These are phyloP conservation scores for Colletotrichum eleusines DNA, from an alignment of 2,329 filamentous ascomycete species.

Conservation along the genomic window DNA sequence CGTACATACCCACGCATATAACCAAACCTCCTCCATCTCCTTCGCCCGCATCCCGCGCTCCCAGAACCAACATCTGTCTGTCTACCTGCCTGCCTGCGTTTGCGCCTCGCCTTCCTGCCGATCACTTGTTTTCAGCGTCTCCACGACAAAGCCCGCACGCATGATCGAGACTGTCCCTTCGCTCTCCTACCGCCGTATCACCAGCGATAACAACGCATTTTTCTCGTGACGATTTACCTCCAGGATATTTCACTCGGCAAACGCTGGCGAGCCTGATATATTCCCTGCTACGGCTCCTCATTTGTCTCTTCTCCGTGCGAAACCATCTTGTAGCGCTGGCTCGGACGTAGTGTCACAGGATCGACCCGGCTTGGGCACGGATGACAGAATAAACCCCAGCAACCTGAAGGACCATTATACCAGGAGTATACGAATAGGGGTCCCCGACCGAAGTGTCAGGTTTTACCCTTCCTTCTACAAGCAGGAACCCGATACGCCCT, in stretches of 20 bases:
- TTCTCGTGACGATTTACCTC: neutral
- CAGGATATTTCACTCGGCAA: neutral
- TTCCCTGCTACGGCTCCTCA: constrained; percentile 6
- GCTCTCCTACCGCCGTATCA: constrained; percentile 12
- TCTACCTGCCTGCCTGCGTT: neutral
- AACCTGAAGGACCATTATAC: constrained; percentile 21
- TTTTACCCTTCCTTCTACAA: constrained; percentile 13
- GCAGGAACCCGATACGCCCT: constrained; percentile 13
- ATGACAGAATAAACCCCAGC: constrained; percentile 39
- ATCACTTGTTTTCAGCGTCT: constrained; percentile 13
- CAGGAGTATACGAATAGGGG: constrained; percentile 38
- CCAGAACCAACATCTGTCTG: neutral
- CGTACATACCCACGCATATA: neutral
- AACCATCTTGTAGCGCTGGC: constrained; percentile 31
- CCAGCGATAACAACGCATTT: constrained; percentile 17
- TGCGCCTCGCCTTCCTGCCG: constrained; percentile 14
- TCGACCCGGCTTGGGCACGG: constrained; percentile 37
- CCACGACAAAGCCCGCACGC: constrained; percentile 30
- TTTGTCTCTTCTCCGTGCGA: constrained; percentile 32
- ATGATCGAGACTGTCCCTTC: constrained; percentile 23
- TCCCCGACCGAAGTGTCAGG: constrained; percentile 26
- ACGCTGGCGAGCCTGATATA: neutral
- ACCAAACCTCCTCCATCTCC: constrained; percentile 8
- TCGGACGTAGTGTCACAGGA: constrained; percentile 33
- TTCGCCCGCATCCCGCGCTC: constrained; percentile 18